Base-by-base conservation (phyloP, 306 rosid genomes). In the Ziziphus jujuba region DNA sequence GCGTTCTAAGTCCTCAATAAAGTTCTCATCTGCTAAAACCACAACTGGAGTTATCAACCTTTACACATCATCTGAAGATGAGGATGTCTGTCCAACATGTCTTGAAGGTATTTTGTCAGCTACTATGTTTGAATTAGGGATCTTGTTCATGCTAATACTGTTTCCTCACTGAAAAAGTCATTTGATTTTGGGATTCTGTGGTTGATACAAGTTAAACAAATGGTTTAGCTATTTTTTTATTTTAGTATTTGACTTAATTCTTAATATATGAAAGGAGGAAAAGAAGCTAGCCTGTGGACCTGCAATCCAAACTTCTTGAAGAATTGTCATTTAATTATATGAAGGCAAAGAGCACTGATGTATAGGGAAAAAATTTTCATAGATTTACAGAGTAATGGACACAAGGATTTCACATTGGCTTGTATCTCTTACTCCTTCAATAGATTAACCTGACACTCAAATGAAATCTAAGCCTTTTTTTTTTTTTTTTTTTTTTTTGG, bases 11-110 rank as follows among this genome's bases (percentile, higher is more conserved):
- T 84, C 96, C 53, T 79, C 86, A 7, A 48, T 85, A 19, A 93
- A 65, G 74, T 66, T 88, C 52, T 82, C 90, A 65, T 81, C 87
- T 0, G 73, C 91, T 62, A 90, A 88, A 73, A 76, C 80, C 76
- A 61, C 82, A 24, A 16, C 81, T 59, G 91, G 83, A 57, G 76
- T 65, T 62, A 91, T 82, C 56, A 79, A 69, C 20, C 45, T 80
- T 36, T 84, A 84, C 75, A 70, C 82, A 33, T 80, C 95, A 38
- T 66, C 92, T 0, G 98, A 93, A 75, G 98, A 93, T 2, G 98
- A 93, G 77, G 98, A 90, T 80, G 81, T 86, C 49, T 93, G 98
- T 69, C 98, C 98, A 49, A 93, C 98, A 7, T 93, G 98, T 75
- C 98, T 93, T 76, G 98, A 93, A 84, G 98, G 98, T 93, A 72